Conservation (phyloP, 495 filamentous ascomycete species). For the Tuber melanosporum region DNA sequence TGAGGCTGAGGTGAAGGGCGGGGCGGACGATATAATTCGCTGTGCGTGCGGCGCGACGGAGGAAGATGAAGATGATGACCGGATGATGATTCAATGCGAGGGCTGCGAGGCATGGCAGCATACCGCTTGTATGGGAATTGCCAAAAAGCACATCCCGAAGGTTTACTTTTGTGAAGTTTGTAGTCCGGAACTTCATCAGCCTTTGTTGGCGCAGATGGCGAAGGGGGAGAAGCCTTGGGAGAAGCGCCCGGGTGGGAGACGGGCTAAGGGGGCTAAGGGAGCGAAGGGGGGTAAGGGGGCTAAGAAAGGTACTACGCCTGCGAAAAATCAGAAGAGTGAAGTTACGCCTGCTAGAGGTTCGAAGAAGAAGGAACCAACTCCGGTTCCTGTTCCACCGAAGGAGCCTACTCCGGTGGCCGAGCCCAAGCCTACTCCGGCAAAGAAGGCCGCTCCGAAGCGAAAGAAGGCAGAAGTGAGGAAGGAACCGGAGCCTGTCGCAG, state of each 20-base stretch:
- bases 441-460: slow-evolving; percentile 25
- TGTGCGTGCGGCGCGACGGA: slow-evolving; percentile 87
- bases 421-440: slow-evolving; percentile 16
- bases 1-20: slow-evolving; percentile 58
- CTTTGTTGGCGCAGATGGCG: slow-evolving; percentile 63
- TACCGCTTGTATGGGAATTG: slow-evolving; percentile 86
- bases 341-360: slow-evolving; percentile 19
- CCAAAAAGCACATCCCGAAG: slow-evolving; percentile 63
- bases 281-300: slow-evolving; percentile 9
- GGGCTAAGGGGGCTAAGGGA: slow-evolving; percentile 1
- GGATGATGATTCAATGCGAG: slow-evolving; percentile 89
- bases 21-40: slow-evolving; percentile 67
- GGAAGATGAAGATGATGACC: slow-evolving; percentile 70
- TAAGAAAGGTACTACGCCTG: slow-evolving; percentile 31
- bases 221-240: slow-evolving; percentile 85
- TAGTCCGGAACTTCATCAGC: slow-evolving; percentile 70
- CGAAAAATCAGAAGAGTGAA: slow-evolving; percentile 25
- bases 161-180: slow-evolving; percentile 90
- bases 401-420: slow-evolving; percentile 11
- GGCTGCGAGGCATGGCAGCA: slow-evolving; percentile 91
- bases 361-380: slow-evolving; percentile 27
- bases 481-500: background rate
- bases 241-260: slow-evolving; percentile 45
- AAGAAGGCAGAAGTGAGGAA: slow-evolving; percentile 15
- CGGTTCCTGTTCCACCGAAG: slow-evolving; percentile 10